A percentile compares a stretch with the other conserved stretches of the same genome.
These are phyloP conservation scores for Zasmidium angulare DNA, from an alignment of 2,329 filamentous ascomycete genomes.

Conservation along the genomic window DNA sequence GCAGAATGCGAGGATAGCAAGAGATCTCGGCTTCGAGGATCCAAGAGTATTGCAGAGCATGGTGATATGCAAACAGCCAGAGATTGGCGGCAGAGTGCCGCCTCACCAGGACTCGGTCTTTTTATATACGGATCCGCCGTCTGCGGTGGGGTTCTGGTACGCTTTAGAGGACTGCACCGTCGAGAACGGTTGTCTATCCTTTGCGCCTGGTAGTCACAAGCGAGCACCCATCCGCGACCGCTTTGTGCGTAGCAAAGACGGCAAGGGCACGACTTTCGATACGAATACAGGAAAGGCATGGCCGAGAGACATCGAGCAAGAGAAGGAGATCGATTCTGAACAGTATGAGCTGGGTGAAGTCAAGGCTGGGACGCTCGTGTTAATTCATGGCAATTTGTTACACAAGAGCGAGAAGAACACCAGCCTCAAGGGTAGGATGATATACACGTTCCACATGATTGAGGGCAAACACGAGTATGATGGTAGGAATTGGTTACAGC, in stretches of 20 bases:
- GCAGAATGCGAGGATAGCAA: conserved; percentile 64
- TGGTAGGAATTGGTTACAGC: conserved; percentile 88
- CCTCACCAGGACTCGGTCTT: conserved; percentile 93
- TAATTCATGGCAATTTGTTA: conserved; percentile 93
- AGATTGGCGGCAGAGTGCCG: conserved; percentile 88
- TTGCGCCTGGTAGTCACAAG: conserved; percentile 78
- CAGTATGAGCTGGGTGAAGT: conserved; percentile 81
- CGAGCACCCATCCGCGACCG: conserved; percentile 69
- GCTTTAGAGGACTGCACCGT: conserved; percentile 87
- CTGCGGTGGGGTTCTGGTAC: conserved; percentile 95
- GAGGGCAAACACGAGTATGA: conserved; percentile 81
- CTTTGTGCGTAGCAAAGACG: conserved; percentile 66
- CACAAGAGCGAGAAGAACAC: conserved; percentile 95
- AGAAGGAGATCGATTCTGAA: conserved; percentile 39
- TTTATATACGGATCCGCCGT: conserved; percentile 83
- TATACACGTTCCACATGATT: conserved; percentile 97
- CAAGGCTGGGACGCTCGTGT: conserved; percentile 82
- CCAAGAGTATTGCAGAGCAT: conserved; percentile 86
- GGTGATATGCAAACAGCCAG: conserved; percentile 97
- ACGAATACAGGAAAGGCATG: conserved; percentile 59
- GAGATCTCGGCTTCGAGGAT: conserved; percentile 70
- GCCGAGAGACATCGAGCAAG: conserved; percentile 36
- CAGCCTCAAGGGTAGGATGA: conserved; percentile 82
- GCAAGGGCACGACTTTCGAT: conserved; percentile 59
- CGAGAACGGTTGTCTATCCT: conserved; percentile 85